A percentile compares a stretch with the other conserved stretches of the same genome.
Evolutionary conservation across 306 rosid genomes (phyloP).

Genomic region (Cicer pinnatifidum): DNA sequence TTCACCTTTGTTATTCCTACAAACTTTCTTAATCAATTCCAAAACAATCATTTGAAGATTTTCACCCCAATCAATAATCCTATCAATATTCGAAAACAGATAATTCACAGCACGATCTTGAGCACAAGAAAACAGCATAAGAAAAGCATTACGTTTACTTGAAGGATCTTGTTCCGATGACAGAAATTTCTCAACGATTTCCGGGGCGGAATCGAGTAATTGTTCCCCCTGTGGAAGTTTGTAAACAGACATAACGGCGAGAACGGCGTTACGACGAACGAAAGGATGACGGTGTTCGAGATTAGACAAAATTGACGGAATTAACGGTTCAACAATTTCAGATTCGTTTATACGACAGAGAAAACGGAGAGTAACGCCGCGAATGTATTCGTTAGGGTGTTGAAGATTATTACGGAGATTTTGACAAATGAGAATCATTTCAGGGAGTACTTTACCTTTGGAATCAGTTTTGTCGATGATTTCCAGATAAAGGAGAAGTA

Average conservation of each 20-base stretch:
- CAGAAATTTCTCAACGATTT: constrained; percentile 79
- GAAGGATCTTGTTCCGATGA: constrained; percentile 78
- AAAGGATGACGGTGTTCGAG: constrained; percentile 92
- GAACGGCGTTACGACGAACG: constrained; percentile 81
- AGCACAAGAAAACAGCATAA: constrained; percentile 86
- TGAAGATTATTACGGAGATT: constrained; percentile 94
- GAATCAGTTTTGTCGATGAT: constrained; percentile 94
- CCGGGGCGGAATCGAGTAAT: constrained; percentile 78
- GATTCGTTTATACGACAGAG: constrained; percentile 88
- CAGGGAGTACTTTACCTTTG: constrained; percentile 81
- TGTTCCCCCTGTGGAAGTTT: constrained; percentile 88
- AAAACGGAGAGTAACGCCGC: constrained; percentile 87
- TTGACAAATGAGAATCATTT: constrained; percentile 97
- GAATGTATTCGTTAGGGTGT: constrained; percentile 88
- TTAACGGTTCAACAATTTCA: constrained; percentile 87
- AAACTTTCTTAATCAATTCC: constrained; percentile 87
- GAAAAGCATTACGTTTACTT: constrained; percentile 88
- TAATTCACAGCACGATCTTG: constrained; percentile 86
- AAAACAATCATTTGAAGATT: constrained; percentile 90
- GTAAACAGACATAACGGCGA: constrained; percentile 85
- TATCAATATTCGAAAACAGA: constrained; percentile 67
- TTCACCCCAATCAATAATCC: constrained; percentile 82
- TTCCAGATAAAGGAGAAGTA: constrained; percentile 91
- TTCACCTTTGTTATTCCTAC: constrained; percentile 75
- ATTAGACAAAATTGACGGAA: constrained; percentile 83